Percentiles rank a stretch among this genome's conserved stretches.
Conservation (phyloP, 495 filamentous ascomycete species). For the Aspergillus incahuasiensis region DNA sequence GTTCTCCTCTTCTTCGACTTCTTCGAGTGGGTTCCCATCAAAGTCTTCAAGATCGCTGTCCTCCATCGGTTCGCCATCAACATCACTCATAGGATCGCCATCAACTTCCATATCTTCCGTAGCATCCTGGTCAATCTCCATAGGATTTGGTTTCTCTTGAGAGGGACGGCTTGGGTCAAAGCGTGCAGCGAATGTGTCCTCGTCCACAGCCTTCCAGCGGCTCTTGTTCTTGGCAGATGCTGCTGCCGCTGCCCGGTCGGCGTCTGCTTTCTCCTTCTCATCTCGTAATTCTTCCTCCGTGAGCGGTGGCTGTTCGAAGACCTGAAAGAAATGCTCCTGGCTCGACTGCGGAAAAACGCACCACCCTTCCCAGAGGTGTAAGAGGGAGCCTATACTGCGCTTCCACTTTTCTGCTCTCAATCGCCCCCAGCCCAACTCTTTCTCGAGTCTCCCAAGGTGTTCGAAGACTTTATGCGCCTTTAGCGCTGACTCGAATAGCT, state of each 20-base stretch:
- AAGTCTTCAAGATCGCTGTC: conserved; percentile 49
- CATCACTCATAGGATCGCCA: conserved; percentile 39
- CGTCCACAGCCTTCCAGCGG: conserved; percentile 70
- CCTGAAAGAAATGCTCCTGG: conserved; percentile 65
- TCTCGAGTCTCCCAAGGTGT: conserved; percentile 70
- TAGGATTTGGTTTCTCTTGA: conserved; percentile 18
- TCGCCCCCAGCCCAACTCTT: conserved; percentile 74
- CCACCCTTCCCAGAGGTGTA: conserved; percentile 86
- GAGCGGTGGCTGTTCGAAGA: conserved; percentile 71
- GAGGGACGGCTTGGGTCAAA: conserved; percentile 27
- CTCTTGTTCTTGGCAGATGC: conserved; percentile 46
- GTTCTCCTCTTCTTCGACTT: conserved; percentile 19
- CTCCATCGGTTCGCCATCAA: conserved; percentile 53
- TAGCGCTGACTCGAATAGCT: conserved; percentile 75
- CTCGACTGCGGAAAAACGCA: conserved; percentile 75
- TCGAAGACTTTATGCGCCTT: conserved; percentile 71
- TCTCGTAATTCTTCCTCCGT: conserved; percentile 47
- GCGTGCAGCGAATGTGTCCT: conserved; percentile 40
- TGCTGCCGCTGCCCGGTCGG: conserved; percentile 32
- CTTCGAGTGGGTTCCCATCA: conserved; percentile 54
- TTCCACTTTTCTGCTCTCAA: conserved; percentile 89
- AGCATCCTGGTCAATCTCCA: conserved; percentile 22
- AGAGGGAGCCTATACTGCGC: conserved; percentile 64
- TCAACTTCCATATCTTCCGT: conserved; percentile 24
- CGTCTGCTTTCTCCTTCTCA: conserved; percentile 45